Evolutionary conservation across 2,329 filamentous ascomycete genomes (phyloP).

Genomic region (Fusarium virguliforme): DNA sequence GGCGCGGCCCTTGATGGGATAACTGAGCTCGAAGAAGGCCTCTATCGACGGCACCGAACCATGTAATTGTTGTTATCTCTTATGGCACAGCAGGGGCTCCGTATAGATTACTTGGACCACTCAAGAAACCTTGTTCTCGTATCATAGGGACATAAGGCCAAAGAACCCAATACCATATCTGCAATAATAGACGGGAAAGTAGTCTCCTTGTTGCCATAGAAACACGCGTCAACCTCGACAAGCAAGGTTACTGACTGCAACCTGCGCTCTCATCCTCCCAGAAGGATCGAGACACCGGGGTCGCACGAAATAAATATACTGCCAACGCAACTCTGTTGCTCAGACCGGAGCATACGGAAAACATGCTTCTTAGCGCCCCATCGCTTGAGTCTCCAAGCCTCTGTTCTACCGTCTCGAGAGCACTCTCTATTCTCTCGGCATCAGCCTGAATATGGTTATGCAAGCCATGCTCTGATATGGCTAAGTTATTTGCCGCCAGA

Average conservation of each 20-base stretch:
- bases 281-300: background rate
- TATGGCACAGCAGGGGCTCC: too few relatives aligned
- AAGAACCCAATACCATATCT: too few relatives aligned
- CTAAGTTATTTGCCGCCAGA: conserved; percentile 15
- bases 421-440: background rate
- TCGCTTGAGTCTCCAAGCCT: conserved; percentile 1
- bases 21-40: too few relatives aligned
- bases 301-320: conserved; percentile 3
- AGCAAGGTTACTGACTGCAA: background rate
- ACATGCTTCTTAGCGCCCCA: background rate
- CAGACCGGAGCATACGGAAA: conserved; percentile 6
- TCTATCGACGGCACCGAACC: too few relatives aligned
- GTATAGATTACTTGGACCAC: too few relatives aligned
- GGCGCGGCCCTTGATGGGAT: too few relatives aligned
- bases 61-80: too few relatives aligned
- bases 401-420: background rate
- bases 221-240: background rate
- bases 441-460: conserved; percentile 2
- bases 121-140: too few relatives aligned
- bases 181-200: too few relatives aligned
- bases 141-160: too few relatives aligned
- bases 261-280: conserved; percentile 8
- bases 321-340: conserved; percentile 4
- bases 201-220: background rate
- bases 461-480: conserved; percentile 11